Percentiles rank a stretch among this genome's conserved stretches.
These are phyloP conservation scores for Ophiocordyceps robertsii DNA, from an alignment of 2,329 filamentous ascomycete species.

Conservation along the genomic window DNA sequence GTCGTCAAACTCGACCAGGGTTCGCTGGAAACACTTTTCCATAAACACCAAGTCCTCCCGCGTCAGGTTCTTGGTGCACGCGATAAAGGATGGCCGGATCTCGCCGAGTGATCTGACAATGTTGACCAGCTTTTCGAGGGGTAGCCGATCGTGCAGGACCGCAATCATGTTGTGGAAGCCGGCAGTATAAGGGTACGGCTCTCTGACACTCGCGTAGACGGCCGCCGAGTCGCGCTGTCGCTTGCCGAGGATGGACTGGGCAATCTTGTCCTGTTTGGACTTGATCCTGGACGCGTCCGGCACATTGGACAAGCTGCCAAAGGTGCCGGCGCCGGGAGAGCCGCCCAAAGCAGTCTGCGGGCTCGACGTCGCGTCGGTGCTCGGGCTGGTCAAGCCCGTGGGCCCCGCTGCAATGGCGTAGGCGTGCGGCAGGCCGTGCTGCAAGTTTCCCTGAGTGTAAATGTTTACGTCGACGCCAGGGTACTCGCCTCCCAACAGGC, in stretches of 20 bases:
- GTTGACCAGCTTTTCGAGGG: constrained; percentile 60
- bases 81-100: constrained; percentile 86
- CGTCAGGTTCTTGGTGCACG: constrained; percentile 79
- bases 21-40: constrained; percentile 93
- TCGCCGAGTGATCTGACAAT: constrained; percentile 81
- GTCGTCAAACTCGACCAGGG: constrained; percentile 84
- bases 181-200: constrained; percentile 81
- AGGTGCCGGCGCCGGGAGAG: constrained; percentile 25
- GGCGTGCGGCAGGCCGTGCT: constrained; percentile 50
- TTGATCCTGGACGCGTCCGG: constrained; percentile 23
- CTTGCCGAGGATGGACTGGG: constrained; percentile 43
- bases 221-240: constrained; percentile 60
- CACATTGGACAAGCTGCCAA: constrained; percentile 13
- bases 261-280: constrained; percentile 26
- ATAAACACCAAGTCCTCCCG: constrained; percentile 87
- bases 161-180: constrained; percentile 83
- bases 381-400: constrained; percentile 49
- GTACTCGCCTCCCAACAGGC: constrained; percentile 36
- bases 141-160: constrained; percentile 66
- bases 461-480: constrained; percentile 37
- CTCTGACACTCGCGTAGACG: constrained; percentile 80
- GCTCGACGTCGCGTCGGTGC: constrained; percentile 49
- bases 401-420: constrained; percentile 51
- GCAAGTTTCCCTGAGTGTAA: constrained; percentile 43
- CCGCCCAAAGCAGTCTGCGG: constrained; percentile 46